Conservation (phyloP, 2,329 filamentous ascomycete species). For the Exserohilum turcica region DNA sequence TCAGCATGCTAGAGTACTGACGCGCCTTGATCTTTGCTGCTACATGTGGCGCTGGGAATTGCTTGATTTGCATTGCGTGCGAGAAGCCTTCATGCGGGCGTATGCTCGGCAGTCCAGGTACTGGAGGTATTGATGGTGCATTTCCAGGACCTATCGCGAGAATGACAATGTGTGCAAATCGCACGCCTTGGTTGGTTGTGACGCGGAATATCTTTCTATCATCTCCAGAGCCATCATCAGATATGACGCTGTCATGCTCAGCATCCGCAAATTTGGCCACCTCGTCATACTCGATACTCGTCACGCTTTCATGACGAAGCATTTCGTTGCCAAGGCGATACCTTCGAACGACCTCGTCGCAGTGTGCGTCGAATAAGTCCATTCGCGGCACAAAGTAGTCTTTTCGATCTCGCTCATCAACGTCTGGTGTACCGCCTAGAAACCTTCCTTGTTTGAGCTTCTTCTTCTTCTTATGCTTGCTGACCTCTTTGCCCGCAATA, state of each 20-base stretch:
- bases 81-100: conserved; percentile 57
- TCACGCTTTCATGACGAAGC: conserved; percentile 65
- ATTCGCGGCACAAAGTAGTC: conserved; percentile 53
- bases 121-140: conserved; percentile 52
- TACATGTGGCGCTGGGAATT: conserved; percentile 62
- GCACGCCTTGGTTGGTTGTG: conserved; percentile 58
- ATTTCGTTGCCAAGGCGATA: conserved; percentile 59
- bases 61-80: conserved; percentile 68
- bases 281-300: conserved; percentile 65
- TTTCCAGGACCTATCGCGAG: conserved; percentile 74
- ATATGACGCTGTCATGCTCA: conserved; percentile 26
- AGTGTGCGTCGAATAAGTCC: conserved; percentile 51
- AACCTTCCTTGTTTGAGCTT: conserved; percentile 56
- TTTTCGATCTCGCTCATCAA: conserved; percentile 55
- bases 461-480: conserved; percentile 77
- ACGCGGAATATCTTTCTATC: conserved; percentile 68
- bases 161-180: conserved; percentile 67
- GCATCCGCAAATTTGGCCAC: conserved; percentile 40
- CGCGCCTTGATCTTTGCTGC: conserved; percentile 56
- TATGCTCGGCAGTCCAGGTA: conserved; percentile 48
- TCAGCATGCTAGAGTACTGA: conserved; percentile 63
- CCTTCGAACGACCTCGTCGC: conserved; percentile 46
- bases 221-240: conserved; percentile 26
- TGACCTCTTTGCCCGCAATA: conserved; percentile 78
- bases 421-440: conserved; percentile 46